These are phyloP conservation scores for Beauveria sp. DNA, from an alignment of 2,329 filamentous ascomycete species.

Conservation along the genomic window DNA sequence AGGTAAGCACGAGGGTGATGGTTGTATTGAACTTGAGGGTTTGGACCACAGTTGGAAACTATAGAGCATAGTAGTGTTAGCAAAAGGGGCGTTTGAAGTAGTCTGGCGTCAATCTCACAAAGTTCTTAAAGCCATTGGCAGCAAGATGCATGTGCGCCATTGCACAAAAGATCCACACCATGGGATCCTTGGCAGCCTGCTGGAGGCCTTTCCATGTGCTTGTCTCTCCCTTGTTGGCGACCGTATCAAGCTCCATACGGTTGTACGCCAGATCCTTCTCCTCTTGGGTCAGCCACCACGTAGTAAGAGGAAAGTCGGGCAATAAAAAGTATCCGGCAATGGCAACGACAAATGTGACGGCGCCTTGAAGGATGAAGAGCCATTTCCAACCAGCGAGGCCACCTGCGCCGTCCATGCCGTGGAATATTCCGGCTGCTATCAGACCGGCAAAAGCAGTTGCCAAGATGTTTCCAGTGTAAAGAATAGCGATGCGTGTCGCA, in stretches of 20 bases:
- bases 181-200: slow-evolving; percentile 31
- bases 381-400: slow-evolving; percentile 57
- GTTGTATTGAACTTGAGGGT: slow-evolving; percentile 39
- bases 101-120: slow-evolving; percentile 17
- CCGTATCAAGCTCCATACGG: slow-evolving; percentile 23
- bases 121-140: slow-evolving; percentile 36
- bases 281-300: slow-evolving; percentile 33
- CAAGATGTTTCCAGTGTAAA: slow-evolving; percentile 53
- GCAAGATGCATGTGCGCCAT: slow-evolving; percentile 44
- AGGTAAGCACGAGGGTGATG: slow-evolving; percentile 41
- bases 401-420: slow-evolving; percentile 26
- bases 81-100: not conserved
- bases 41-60: slow-evolving; percentile 34
- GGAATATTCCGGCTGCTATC: slow-evolving; percentile 52
- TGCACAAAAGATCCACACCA: slow-evolving; percentile 37
- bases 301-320: slow-evolving; percentile 30
- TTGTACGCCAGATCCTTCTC: slow-evolving; percentile 31
- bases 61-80: not conserved
- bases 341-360: slow-evolving; percentile 22
- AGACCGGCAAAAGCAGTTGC: slow-evolving; percentile 61
- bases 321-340: slow-evolving; percentile 16
- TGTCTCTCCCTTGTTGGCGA: slow-evolving; percentile 18
- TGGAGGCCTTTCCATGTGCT: slow-evolving; percentile 20
- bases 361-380: slow-evolving; percentile 59
- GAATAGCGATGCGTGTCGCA: slow-evolving; percentile 52